Evolutionary conservation across 2,329 filamentous ascomycete species (phyloP), one percentile per base, ranked within the genome.

Genomic region (Dothideomycetes sp.): DNA sequence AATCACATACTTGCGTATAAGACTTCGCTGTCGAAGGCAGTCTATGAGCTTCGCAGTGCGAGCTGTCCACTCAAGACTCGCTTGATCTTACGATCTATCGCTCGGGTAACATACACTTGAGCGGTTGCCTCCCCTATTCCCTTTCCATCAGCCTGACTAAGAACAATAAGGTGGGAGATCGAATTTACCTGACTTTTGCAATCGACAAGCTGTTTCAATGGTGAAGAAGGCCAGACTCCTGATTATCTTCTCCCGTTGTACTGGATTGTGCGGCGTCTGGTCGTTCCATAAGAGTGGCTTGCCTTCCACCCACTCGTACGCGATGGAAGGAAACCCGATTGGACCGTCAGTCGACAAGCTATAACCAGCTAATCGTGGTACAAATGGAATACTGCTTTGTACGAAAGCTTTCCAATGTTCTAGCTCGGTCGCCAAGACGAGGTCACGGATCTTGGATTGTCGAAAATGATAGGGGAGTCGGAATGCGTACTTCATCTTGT

Each of bases 21-120:
- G 17, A 19, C 32, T 19, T 19, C 32, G 32, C 17, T 34, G 32
- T 19, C 32, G 32, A 19, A 34, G 32, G 19, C 34, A 36, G 34
- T 36, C 34, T 24, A 24, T 14, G 10, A 36, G 18, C 15, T 24
- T 24, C 19, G 34, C 34, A 27, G 19, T 36, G 3, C n/a, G 19
- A 36, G 34, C 19, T 27, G 19, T 15, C 34, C 34, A 15, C 17
- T 27, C 34, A 36, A 27, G n/a, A 36, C 34, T 27, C 34, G 34
- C 34, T 27, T 36, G 19, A 36, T 36, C 19, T 36, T 36, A 8
- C 34, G 34, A 14, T 36, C 19, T 12, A 36, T 36, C 12, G 34
- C 34, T 36, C 17, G 12, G n/a, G 19, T 36, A 10, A 36, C 34
- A 36, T 36, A 24, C 3, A 16, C 34, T 9, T 36, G n/a, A 7